Percentiles rank a stretch among this genome's conserved stretches.
These are phyloP conservation scores for Colletotrichum musae DNA, from an alignment of 2,329 filamentous ascomycete genomes.

Conservation along the genomic window DNA sequence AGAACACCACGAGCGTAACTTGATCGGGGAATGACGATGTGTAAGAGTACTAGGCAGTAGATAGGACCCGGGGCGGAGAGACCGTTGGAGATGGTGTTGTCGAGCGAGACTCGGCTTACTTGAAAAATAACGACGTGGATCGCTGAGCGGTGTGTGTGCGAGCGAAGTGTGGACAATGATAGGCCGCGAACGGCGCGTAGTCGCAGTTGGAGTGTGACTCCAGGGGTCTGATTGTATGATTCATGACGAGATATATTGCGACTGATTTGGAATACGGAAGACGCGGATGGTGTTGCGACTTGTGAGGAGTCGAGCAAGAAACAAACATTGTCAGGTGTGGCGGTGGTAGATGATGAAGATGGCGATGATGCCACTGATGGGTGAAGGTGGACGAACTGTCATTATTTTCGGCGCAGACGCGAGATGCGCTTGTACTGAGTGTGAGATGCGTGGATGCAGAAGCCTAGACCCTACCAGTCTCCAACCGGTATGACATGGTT, in stretches of 20 bases:
- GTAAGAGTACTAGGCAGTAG: constrained; percentile 3
- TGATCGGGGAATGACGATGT: constrained; percentile 30
- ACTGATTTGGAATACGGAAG: constrained; percentile 28
- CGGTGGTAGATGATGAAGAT: not conserved
- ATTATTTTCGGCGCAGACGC: constrained; percentile 27
- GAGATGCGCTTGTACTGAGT: constrained; percentile 27
- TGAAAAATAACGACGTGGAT: constrained; percentile 8
- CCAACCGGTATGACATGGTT: constrained; percentile 18
- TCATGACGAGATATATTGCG: constrained; percentile 28
- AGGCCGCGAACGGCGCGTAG: constrained; percentile 5
- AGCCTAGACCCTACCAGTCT: constrained; percentile 6
- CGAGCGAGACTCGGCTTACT: constrained; percentile 12
- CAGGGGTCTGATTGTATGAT: constrained; percentile 11
- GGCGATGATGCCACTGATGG: not conserved
- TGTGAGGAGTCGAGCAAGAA: not conserved
- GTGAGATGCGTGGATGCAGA: not conserved
- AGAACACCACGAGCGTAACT: constrained; percentile 24
- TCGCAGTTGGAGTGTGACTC: not conserved
- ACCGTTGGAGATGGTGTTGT: constrained; percentile 4
- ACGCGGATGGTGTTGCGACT: constrained; percentile 11
- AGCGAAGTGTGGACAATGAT: constrained; percentile 13
- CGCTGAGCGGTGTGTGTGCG: constrained; percentile 18
- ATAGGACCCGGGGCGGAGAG: not conserved
- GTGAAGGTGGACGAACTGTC: not conserved
- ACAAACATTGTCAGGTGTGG: not conserved